Percentiles rank a stretch among this genome's conserved stretches.
These are phyloP conservation scores for Coemansia sp. DNA, from an alignment of 192 early-diverging fungal species.

Conservation along the genomic window DNA sequence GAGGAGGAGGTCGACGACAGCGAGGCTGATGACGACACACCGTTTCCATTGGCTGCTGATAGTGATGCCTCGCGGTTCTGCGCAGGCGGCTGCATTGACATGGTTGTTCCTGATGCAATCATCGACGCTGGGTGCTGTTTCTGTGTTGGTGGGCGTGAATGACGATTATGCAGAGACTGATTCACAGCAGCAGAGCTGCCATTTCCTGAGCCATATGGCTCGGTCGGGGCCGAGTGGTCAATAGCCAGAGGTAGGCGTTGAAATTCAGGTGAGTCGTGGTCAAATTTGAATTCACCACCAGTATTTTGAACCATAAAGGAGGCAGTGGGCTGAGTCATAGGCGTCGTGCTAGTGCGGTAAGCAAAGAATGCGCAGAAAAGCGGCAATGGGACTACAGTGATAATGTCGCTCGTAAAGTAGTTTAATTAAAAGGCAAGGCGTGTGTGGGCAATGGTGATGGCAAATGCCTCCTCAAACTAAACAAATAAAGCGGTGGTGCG, in stretches of 20 bases:
- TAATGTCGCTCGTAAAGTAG: neutral
- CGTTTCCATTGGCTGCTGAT: constrained; percentile 10
- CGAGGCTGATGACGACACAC: constrained; percentile 2
- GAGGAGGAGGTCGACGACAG: constrained; percentile 1
- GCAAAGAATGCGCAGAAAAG: neutral
- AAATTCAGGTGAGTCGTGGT: constrained; percentile 11
- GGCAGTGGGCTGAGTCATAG: constrained; percentile 9
- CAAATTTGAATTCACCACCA: constrained; percentile 26
- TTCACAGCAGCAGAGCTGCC: neutral
- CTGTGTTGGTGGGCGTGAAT: neutral
- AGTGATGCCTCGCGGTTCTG: constrained; percentile 6
- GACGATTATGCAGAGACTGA: neutral
- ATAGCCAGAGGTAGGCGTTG: constrained; percentile 8
- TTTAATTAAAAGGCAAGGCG: constrained; percentile 2
- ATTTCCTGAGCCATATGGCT: constrained; percentile 9
- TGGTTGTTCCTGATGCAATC: constrained; percentile 9
- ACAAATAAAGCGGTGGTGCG: neutral
- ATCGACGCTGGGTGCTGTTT: neutral
- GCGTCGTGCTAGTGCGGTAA: neutral
- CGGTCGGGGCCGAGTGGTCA: constrained; percentile 6
- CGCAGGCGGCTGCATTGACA: constrained; percentile 1
- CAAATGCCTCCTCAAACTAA: neutral
- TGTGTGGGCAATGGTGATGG: neutral
- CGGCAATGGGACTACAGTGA: neutral
- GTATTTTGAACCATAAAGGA: constrained; percentile 14